These are phyloP conservation scores for Diaporthe humulicola DNA, from an alignment of 2,329 filamentous ascomycete species.

Conservation along the genomic window DNA sequence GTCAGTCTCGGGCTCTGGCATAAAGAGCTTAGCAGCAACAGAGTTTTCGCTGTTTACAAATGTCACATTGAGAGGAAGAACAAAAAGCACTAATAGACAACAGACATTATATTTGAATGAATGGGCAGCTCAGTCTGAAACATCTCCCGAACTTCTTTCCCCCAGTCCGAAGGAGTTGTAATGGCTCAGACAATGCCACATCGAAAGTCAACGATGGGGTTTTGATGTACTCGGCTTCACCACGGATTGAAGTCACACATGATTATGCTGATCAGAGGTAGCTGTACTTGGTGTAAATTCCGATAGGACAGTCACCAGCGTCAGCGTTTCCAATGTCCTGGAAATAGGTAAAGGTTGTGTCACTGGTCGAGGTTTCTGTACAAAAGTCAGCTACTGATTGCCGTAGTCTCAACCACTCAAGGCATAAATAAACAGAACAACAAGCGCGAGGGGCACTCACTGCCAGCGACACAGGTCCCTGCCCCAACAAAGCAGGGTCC, in stretches of 20 bases:
- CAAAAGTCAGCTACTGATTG: neutral
- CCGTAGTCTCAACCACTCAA: fast-evolving
- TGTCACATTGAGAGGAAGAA: neutral
- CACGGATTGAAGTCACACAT: neutral
- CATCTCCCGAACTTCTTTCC: no score
- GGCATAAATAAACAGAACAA: neutral
- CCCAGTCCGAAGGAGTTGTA: neutral
- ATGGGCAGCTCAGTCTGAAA: neutral
- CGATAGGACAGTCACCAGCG: conserved; percentile 25
- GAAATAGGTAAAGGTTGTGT: conserved; percentile 49
- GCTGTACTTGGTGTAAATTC: conserved; percentile 32
- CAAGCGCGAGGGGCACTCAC: conserved; percentile 16
- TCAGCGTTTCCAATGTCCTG: conserved; percentile 42
- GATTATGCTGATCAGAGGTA: neutral
- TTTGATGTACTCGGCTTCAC: no score
- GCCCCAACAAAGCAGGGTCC: conserved; percentile 48
- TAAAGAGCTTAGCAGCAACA: no score
- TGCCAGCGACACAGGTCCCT: conserved; percentile 48
- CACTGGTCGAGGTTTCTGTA: conserved; percentile 47
- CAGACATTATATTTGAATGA: neutral
- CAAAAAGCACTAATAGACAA: no score
- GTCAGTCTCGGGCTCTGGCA: no score
- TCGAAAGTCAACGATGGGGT: neutral
- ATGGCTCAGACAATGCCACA: neutral
- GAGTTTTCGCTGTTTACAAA: no score